Percentiles rank a stretch among this genome's conserved stretches.
Evolutionary conservation across 2,329 filamentous ascomycete genomes (phyloP).

Genomic region (Gnomoniopsis smithogilvyi): DNA sequence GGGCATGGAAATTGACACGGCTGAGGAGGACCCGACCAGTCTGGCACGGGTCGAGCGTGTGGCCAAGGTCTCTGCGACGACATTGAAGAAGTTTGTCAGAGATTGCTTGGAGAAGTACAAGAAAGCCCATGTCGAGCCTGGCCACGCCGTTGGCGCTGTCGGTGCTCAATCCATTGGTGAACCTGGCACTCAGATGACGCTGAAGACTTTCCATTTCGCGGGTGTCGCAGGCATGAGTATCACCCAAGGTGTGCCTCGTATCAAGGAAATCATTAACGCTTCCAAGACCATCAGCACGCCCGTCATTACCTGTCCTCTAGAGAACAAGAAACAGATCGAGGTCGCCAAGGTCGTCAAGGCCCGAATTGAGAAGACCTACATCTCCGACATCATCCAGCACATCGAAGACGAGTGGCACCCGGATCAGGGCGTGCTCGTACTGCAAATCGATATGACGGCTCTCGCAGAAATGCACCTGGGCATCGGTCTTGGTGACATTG

Average conservation of each 20-base stretch:
- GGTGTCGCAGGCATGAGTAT: constrained; percentile 99
- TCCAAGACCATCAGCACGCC: constrained; percentile 92
- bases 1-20: constrained; percentile 26
- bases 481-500: constrained; percentile 70
- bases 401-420: constrained; percentile 88
- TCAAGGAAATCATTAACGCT: constrained; percentile 99
- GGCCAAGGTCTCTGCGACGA: constrained; percentile 76
- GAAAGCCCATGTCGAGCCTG: constrained; percentile 86
- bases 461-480: constrained; percentile 80
- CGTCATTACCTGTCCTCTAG: constrained; percentile 82
- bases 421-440: constrained; percentile 70
- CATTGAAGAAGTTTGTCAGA: constrained; percentile 72
- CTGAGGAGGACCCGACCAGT: constrained; percentile 23
- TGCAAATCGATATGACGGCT: constrained; percentile 77
- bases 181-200: constrained; percentile 96
- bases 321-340: constrained; percentile 70
- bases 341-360: constrained; percentile 90
- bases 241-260: constrained; percentile 97
- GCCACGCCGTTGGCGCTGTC: constrained; percentile 92
- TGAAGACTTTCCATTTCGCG: constrained; percentile 99
- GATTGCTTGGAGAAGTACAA: constrained; percentile 88
- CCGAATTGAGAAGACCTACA: constrained; percentile 90
- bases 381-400: constrained; percentile 75
- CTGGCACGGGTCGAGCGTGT: constrained; percentile 62
- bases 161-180: constrained; percentile 98